Evolutionary conservation across 495 filamentous ascomycete genomes (phyloP), one percentile per base, ranked within the genome.

Genomic region (Rusavskia elegans): DNA sequence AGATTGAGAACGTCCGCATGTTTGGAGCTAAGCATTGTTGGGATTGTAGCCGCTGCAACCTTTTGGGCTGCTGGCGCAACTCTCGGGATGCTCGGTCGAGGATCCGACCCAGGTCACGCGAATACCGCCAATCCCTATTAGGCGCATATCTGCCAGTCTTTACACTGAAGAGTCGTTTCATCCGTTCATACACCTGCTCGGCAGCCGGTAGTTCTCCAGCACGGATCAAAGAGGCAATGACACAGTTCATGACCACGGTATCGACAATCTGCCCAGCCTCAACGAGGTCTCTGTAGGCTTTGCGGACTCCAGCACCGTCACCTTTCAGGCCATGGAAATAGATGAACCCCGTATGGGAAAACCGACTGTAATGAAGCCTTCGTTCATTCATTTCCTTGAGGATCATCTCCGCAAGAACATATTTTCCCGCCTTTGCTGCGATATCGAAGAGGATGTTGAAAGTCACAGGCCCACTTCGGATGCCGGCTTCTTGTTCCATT

Each of bases 381-480:
- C 92, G 82, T 9, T 59, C 70, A 25, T 71, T 64, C 81, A 95
- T 89, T 66, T 97, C 90, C 49, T 77, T 70, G 55, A 89, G 74
- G 13, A 97, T 74, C 66, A 86, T 84, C 58, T 95, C 84, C 1
- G 86, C 88, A 37, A 97, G 78, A 2, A 68, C 68, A 50, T 84
- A 90, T 58, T 92, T 89, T 20, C 82, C 80, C 1, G 88, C 79
- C 64, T 89, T 93, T 44, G 84, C 78, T 30, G 90, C 89, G 16
- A 85, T 75, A 61, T 95, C 86, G 56, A 95, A 95, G 29, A 98
- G 77, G 50, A 94, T 84, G 64, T 86, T 90, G 70, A 97, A 95
- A 2, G 89, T 90, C 11, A 84, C 81, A 32, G 75, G 70, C 56
- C 79, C 84, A 32, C 71, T 75, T 54, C 68, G 59, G n/a, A 88